These are phyloP conservation scores for Terfezia boudieri DNA, from an alignment of 495 filamentous ascomycete species.

Conservation along the genomic window DNA sequence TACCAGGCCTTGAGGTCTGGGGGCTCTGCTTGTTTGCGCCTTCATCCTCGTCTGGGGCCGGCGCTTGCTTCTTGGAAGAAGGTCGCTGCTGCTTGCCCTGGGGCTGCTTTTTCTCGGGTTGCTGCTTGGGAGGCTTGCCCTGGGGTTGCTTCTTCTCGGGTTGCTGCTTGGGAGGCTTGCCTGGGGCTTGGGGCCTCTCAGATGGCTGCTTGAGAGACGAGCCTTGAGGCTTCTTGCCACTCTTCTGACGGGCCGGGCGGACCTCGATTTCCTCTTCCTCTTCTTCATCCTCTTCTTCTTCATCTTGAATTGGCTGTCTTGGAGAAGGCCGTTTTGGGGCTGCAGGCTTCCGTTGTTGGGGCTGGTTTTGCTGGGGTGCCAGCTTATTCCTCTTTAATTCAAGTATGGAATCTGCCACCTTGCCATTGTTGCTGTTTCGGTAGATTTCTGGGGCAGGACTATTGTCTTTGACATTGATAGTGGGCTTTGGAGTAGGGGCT, in stretches of 20 bases:
- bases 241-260: too few species aligned
- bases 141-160: background rate
- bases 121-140: background rate
- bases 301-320: background rate
- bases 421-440: too few species aligned
- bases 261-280: background rate
- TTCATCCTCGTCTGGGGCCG: background rate
- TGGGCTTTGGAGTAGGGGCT: too few species aligned
- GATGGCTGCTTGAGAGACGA: background rate
- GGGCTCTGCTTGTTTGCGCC: too few species aligned
- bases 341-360: background rate
- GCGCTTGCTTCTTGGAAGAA: background rate
- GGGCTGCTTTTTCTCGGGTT: background rate
- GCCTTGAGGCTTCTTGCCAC: background rate
- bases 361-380: background rate
- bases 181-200: background rate
- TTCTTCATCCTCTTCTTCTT: background rate
- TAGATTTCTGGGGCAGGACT: too few species aligned
- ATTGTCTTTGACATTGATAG: too few species aligned
- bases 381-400: background rate
- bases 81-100: background rate
- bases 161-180: background rate
- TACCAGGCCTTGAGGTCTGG: too few species aligned
- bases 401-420: too few species aligned
- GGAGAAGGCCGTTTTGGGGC: background rate